Evolutionary conservation across 2,329 filamentous ascomycete genomes (phyloP).

Genomic region (Aspergillus fructus): DNA sequence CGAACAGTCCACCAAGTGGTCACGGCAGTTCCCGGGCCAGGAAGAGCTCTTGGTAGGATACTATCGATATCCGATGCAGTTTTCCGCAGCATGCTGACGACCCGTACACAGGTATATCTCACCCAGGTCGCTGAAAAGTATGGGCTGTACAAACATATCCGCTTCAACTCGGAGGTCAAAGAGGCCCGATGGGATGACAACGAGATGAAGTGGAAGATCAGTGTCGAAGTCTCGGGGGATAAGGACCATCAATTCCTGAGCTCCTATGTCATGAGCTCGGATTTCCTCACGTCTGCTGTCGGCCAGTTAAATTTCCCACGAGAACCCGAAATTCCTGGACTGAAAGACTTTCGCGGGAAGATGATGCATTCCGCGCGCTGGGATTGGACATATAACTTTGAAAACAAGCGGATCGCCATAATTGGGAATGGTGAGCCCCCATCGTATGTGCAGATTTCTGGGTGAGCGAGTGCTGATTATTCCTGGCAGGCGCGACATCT

Average conservation of each 20-base stretch:
- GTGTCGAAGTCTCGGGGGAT: slow-evolving; percentile 49
- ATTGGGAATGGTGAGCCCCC: slow-evolving; percentile 55
- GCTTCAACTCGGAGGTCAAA: slow-evolving; percentile 57
- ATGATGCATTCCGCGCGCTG: slow-evolving; percentile 58
- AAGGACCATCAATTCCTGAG: slow-evolving; percentile 57
- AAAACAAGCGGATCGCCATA: slow-evolving; percentile 56
- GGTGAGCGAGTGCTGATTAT: background rate
- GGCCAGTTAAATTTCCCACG: slow-evolving; percentile 59
- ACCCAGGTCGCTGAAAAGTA: slow-evolving; percentile 54
- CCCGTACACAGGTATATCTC: slow-evolving; percentile 44
- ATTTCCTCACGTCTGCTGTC: slow-evolving; percentile 59
- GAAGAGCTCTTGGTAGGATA: slow-evolving; percentile 53
- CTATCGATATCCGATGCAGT: background rate
- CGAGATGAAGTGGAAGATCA: slow-evolving; percentile 52
- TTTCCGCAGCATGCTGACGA: background rate
- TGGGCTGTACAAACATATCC: slow-evolving; percentile 56
- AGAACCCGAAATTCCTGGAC: slow-evolving; percentile 51
- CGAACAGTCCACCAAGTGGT: slow-evolving; percentile 60
- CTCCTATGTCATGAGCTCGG: slow-evolving; percentile 53
- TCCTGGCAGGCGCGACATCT: slow-evolving; percentile 51
- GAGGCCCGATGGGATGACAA: slow-evolving; percentile 56
- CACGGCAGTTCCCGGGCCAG: slow-evolving; percentile 58
- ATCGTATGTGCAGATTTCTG: background rate
- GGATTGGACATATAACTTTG: slow-evolving; percentile 58
- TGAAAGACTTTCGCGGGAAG: slow-evolving; percentile 52